Evolutionary conservation across 2,329 filamentous ascomycete genomes (phyloP).

Genomic region (Aspergillus felis): DNA sequence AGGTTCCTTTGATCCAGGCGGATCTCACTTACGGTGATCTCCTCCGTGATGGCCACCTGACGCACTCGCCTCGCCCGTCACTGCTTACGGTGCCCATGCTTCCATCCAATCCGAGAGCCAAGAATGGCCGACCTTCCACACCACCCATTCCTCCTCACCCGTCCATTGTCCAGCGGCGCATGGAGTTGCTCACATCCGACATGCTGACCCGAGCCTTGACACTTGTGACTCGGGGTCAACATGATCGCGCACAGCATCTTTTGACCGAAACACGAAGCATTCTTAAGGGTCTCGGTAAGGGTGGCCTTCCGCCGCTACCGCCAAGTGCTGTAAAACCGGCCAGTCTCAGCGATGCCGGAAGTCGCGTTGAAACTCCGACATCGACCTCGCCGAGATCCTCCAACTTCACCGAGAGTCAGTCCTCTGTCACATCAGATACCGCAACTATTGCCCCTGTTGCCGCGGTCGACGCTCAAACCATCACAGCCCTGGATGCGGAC

Average conservation of each 20-base stretch:
- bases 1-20: conserved; percentile 90
- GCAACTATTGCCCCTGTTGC: conserved; percentile 53
- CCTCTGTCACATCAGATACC: conserved; percentile 36
- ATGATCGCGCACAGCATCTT: conserved; percentile 89
- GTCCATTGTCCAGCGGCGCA: conserved; percentile 88
- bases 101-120: conserved; percentile 65
- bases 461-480: conserved; percentile 79
- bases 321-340: conserved; percentile 44
- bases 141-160: conserved; percentile 94
- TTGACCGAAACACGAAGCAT: conserved; percentile 92
- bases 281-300: conserved; percentile 91
- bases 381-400: conserved; percentile 38
- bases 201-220: conserved; percentile 94
- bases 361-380: conserved; percentile 34
- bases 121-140: conserved; percentile 51
- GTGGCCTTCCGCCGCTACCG: conserved; percentile 84
- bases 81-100: conserved; percentile 91
- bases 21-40: conserved; percentile 93
- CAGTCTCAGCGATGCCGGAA: conserved; percentile 40
- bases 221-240: conserved; percentile 83
- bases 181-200: conserved; percentile 96
- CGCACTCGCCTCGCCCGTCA: conserved; percentile 83
- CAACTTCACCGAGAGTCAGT: conserved; percentile 30
- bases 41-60: conserved; percentile 77
- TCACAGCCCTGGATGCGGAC: conserved; percentile 84